A percentile compares a stretch with the other conserved stretches of the same genome.
These are phyloP conservation scores for Sugiyamaella smithiae DNA, from an alignment of 805 yeast genomes.

Conservation along the genomic window DNA sequence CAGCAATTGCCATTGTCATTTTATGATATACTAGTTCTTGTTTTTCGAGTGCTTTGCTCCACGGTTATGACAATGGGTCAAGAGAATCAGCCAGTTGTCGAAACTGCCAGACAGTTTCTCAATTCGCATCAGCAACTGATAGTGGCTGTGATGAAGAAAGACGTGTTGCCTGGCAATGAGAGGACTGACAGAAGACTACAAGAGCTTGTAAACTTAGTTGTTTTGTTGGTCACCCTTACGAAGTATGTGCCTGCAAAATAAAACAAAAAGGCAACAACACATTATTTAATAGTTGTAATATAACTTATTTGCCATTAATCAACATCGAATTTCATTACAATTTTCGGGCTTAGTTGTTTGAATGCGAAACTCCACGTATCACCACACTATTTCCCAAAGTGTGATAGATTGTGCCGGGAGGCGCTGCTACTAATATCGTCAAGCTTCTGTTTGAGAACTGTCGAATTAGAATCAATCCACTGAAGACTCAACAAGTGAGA, in stretches of 20 bases:
- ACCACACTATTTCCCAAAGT: no score
- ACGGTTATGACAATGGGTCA: conserved; percentile 74
- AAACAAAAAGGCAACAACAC: no score
- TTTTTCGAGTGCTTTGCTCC: conserved; percentile 69
- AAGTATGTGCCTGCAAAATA: conserved; percentile 24
- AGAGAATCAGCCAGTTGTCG: conserved; percentile 57
- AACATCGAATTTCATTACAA: no score
- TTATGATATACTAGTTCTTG: conserved; percentile 67
- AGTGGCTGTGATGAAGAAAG: conserved; percentile 62
- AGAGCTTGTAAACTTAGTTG: conserved; percentile 55
- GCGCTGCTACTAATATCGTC: conserved; percentile 32
- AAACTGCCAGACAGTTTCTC: conserved; percentile 52
- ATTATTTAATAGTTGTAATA: no score
- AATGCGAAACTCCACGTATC: no score
- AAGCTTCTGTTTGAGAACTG: conserved; percentile 63
- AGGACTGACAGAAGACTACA: conserved; percentile 36
- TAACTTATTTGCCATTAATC: no score
- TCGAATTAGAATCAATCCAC: conserved; percentile 77
- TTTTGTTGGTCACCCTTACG: conserved; percentile 51
- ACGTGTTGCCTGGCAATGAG: conserved; percentile 31
- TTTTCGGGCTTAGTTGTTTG: no score
- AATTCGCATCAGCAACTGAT: conserved; percentile 52
- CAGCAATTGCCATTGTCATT: conserved; percentile 47
- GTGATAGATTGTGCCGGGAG: conserved; percentile 17
- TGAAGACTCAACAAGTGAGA: conserved; percentile 86